These are phyloP conservation scores for Metschnikowia orientalis DNA, from an alignment of 805 yeast genomes.

Conservation along the genomic window DNA sequence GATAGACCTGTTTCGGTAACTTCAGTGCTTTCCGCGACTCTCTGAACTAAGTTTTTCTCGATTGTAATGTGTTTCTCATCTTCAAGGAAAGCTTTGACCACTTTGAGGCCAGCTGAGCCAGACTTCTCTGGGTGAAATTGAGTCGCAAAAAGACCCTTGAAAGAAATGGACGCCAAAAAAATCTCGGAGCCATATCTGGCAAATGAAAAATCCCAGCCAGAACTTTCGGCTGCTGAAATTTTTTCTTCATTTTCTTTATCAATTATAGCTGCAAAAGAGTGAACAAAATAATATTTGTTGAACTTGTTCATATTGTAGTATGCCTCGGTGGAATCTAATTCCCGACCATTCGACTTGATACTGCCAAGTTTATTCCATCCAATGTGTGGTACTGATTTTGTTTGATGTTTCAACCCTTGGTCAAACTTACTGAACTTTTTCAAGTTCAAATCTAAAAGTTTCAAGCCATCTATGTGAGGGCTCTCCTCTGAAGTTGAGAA, in stretches of 20 bases:
- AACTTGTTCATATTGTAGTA: conserved; percentile 63
- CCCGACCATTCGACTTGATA: conserved; percentile 21
- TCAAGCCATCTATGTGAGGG: conserved; percentile 46
- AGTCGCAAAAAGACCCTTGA: conserved; percentile 83
- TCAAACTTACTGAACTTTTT: conserved; percentile 51
- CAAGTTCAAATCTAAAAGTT: conserved; percentile 45
- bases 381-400: conserved; percentile 89
- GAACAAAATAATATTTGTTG: conserved; percentile 88
- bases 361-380: conserved; percentile 77
- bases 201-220: conserved; percentile 69
- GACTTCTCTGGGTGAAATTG: conserved; percentile 99
- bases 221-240: conserved; percentile 22
- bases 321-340: conserved; percentile 22
- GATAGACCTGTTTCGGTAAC: conserved; percentile 55
- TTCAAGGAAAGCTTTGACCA: conserved; percentile 67
- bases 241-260: conserved; percentile 27
- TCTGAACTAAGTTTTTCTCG: conserved; percentile 5
- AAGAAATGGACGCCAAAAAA: conserved; percentile 77
- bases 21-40: conserved; percentile 14
- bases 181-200: conserved; percentile 72
- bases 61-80: conserved; percentile 31
- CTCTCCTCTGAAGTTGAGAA: conserved; percentile 74
- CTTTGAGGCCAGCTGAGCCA: conserved; percentile 80
- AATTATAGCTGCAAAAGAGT: conserved; percentile 82
- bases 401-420: conserved; percentile 27